These are phyloP conservation scores for Sclerotinia sclerotiorum DNA, from an alignment of 2,329 filamentous ascomycete genomes.

Conservation along the genomic window DNA sequence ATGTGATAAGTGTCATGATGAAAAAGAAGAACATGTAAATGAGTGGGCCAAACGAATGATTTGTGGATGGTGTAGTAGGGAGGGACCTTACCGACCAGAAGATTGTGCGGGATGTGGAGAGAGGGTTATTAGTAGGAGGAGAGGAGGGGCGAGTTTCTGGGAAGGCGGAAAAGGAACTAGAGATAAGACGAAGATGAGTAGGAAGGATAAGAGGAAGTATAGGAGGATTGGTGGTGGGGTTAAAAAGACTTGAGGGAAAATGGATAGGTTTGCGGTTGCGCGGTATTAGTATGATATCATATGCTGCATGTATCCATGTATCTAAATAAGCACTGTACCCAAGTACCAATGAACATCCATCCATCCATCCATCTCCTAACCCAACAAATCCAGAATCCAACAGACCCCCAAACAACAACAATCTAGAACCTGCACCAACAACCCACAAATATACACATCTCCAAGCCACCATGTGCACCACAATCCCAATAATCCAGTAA, in stretches of 20 bases:
- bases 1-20: slow-evolving; percentile 76
- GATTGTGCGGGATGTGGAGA: slow-evolving; percentile 73
- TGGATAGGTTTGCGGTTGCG: neutral
- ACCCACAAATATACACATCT: too few species aligned
- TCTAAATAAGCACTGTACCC: neutral
- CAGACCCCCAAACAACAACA: neutral
- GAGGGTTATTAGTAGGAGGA: slow-evolving; percentile 64
- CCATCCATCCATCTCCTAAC: too few species aligned
- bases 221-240: slow-evolving; percentile 52
- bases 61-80: slow-evolving; percentile 75
- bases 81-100: slow-evolving; percentile 76
- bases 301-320: neutral
- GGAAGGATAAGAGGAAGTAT: slow-evolving; percentile 74
- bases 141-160: slow-evolving; percentile 69
- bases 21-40: slow-evolving; percentile 66
- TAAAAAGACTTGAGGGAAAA: slow-evolving; percentile 22
- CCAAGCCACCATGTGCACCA: neutral
- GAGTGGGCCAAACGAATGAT: slow-evolving; percentile 86
- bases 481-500: neutral
- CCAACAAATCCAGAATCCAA: neutral
- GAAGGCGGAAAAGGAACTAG: slow-evolving; percentile 83
- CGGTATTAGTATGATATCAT: neutral
- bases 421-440: neutral
- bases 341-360: neutral
- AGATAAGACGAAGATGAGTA: slow-evolving; percentile 68